Conservation (phyloP, 2,329 filamentous ascomycete species). For the Calonectria fujianensis region DNA sequence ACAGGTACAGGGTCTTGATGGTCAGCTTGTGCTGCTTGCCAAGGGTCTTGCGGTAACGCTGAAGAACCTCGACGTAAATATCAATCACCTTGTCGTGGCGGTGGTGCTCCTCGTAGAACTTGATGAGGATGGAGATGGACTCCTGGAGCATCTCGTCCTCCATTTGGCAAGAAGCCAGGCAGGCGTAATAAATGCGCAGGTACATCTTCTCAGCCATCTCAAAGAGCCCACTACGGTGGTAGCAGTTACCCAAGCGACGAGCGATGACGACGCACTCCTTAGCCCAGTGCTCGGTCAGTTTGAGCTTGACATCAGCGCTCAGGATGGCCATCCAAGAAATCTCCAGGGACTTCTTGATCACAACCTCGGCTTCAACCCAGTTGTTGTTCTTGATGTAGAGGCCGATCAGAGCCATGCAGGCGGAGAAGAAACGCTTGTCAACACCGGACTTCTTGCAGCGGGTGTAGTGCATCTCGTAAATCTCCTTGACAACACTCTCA, state of each 20-base stretch:
- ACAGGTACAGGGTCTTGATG: slow-evolving; percentile 58
- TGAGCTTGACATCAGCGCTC: slow-evolving; percentile 55
- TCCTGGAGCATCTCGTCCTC: slow-evolving; percentile 57
- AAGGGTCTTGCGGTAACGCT: slow-evolving; percentile 55
- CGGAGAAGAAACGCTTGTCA: slow-evolving; percentile 60
- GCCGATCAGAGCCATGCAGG: slow-evolving; percentile 59
- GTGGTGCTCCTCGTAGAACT: slow-evolving; percentile 60
- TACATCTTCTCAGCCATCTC: slow-evolving; percentile 62
- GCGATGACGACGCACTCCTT: slow-evolving; percentile 59
- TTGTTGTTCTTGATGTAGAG: slow-evolving; percentile 57
- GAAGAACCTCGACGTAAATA: slow-evolving; percentile 59
- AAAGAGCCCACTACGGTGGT: slow-evolving; percentile 60
- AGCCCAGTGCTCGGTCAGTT: slow-evolving; percentile 57
- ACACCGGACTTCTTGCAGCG: slow-evolving; percentile 60
- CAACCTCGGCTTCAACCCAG: slow-evolving; percentile 60
- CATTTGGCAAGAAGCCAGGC: slow-evolving; percentile 55
- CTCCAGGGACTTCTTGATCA: slow-evolving; percentile 61
- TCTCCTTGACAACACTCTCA: slow-evolving; percentile 59
- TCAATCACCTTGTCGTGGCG: slow-evolving; percentile 62
- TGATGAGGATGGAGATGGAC: slow-evolving; percentile 55
- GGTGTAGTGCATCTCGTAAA: slow-evolving; percentile 60
- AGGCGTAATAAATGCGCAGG: slow-evolving; percentile 61
- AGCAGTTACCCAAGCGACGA: slow-evolving; percentile 59
- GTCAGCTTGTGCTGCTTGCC: slow-evolving; percentile 58
- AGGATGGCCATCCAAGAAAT: slow-evolving; percentile 63